phyloP scores from a whole-genome alignment of 495 filamentous ascomycete genomes.

The Astrothelium macrocarpum region DNA sequence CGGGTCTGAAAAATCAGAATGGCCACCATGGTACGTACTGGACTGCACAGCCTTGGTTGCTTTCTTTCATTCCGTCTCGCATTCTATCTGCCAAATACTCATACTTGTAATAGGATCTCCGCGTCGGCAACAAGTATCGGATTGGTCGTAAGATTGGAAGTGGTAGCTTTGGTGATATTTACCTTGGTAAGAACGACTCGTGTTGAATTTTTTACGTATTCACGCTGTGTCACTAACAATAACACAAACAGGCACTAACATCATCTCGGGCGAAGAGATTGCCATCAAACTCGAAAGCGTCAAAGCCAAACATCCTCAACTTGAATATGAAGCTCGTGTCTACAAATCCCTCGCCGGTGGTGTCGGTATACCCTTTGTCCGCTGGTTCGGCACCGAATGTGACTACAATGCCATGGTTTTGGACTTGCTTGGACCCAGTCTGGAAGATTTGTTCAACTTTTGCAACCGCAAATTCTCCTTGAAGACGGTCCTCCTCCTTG shows the following conservation, averaged over 20 bases:
- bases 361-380: constrained; percentile 97
- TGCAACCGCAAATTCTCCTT: constrained; percentile 99
- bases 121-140: constrained; percentile 99
- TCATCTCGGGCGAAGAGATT: constrained; percentile 99
- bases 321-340: constrained; percentile 98
- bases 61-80: neutral
- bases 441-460: constrained; percentile 99
- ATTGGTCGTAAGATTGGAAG: constrained; percentile 99
- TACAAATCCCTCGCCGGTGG: constrained; percentile 99
- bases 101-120: constrained; percentile 65
- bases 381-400: constrained; percentile 99
- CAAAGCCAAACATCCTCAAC: constrained; percentile 98
- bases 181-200: constrained; percentile 57
- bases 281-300: constrained; percentile 99
- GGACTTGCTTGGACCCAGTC: constrained; percentile 89
- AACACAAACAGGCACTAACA: constrained; percentile 69
- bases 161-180: constrained; percentile 97
- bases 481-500: constrained; percentile 97
- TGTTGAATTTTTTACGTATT: neutral
- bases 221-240: constrained; percentile 13
- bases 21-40: constrained; percentile 23
- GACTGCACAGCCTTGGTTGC: neutral
- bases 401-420: constrained; percentile 99
- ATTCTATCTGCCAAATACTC: neutral
- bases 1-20: constrained; percentile 6